A percentile compares a stretch with the other conserved stretches of the same genome.
These are phyloP conservation scores for Circinella umbellata DNA, from an alignment of 371 early-diverging fungal genomes.

Conservation along the genomic window DNA sequence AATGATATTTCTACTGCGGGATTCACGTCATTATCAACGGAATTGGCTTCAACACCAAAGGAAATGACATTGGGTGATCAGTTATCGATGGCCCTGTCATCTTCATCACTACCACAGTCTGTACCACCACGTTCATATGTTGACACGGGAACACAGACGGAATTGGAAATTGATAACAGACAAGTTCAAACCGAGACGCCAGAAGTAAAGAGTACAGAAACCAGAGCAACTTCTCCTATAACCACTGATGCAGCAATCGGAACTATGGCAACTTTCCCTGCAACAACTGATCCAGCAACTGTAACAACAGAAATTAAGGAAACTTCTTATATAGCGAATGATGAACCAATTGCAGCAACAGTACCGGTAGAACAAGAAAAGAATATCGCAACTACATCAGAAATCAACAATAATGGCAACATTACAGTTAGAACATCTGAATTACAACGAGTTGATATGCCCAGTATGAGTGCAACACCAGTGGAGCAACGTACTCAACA, in stretches of 20 bases:
- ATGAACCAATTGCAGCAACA: not conserved
- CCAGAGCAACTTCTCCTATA: not conserved
- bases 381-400: no score
- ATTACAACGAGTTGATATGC: not conserved
- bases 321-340: no score
- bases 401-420: no score
- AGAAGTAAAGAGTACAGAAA: not conserved
- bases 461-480: slow-evolving; percentile 15
- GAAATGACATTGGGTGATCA: slow-evolving; percentile 7
- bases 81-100: slow-evolving; percentile 7
- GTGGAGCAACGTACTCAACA: not conserved
- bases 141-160: slow-evolving; percentile 13
- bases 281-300: no score
- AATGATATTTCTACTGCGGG: slow-evolving; percentile 1
- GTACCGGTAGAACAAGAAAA: no score
- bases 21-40: slow-evolving; percentile 23
- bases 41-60: slow-evolving; percentile 3
- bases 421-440: not conserved
- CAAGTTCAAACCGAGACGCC: not conserved
- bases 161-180: slow-evolving; percentile 10
- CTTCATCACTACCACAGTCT: not conserved
- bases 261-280: no score
- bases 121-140: slow-evolving; percentile 8
- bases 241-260: no score
- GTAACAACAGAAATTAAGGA: no score